Base-by-base conservation (phyloP, 305 asterid genomes). In the Fraxinus paxiana region DNA sequence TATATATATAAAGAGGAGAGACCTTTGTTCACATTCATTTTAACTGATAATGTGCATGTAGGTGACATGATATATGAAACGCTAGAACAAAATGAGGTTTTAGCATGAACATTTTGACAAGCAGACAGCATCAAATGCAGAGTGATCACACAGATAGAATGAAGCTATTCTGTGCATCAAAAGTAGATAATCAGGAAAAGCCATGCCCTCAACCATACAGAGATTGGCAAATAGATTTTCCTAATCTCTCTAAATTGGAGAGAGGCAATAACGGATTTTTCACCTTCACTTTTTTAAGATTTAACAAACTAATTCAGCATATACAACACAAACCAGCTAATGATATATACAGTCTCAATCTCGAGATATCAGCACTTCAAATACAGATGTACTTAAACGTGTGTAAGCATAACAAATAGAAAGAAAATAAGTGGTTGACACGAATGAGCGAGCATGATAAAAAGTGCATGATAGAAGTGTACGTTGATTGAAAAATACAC, bases 401-500 rank as follows among this genome's bases (percentile, higher is more conserved):
- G 56, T 74, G 17, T 30, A 30, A 35, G 20, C 24, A 6, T 43
- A 56, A 24, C 4, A 33, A 26, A 24, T 76, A 63, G 35, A 5
- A 41, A 30, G n/a, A 61, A 22, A 15, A 67, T n/a, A 31, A 81
- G 59, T 43, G 28, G 28, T 54, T 54, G 31, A 67, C 54, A 61
- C 20, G 9, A 4, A 18, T 69, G 56, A 63, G 56, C 54, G 48
- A 8, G 15, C 4, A 18, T 69, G 56, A 63, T 48, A 51, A 10
- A 41, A 41, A 41, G 38, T 35, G 38, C 38, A 35, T 35, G 8
- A 35, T 35, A 37, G 61, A 74, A 33, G 70, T 18, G 77, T 63
- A 77, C 18, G 51, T 33, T 81, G 41, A 69, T 31, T 15, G 20
- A 18, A 80, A 33, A 83, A 75, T 86, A 15, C 17, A 96, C 99